Base-by-base conservation (phyloP, 75 land plant genomes). In the Isoetes taiwanensis region DNA sequence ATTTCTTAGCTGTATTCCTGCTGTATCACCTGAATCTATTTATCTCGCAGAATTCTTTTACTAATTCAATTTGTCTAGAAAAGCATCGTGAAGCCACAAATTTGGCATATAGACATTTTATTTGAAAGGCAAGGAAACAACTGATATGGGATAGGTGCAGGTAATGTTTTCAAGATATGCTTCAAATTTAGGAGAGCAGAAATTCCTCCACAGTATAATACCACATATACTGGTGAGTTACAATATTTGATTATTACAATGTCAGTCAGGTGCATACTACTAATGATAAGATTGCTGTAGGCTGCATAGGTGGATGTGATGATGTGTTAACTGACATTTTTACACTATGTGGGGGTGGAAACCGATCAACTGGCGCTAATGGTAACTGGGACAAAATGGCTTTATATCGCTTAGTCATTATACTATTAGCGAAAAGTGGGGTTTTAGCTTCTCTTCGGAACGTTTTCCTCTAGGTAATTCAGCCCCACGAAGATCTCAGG, bases 251-350 rank as follows among this genome's bases (percentile, higher is more conserved):
- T 28, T 53, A 56, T 24, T 30, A 23, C 19, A 57, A 25, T 57
- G 23, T 12, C 66, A 16, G 54, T 62, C 37, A 14, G 41, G 2
- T 1, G 16, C 32, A 62, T 62, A 24, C 12, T 59, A 38, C 28
- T 24, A 12, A 16, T 25, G 26, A 28, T 3, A 41, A 20, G 25
- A n/a, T 56, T 27, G 52, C 37, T 63, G 54, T 61, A 89, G 96
- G 97, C 58, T 91, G 97, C 35, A 65, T 91, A 43, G 90, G 85
- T 31, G 95, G 98, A 41, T 91, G 98, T 81, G 98, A 91, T 68
- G 66, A 65, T 26, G 64, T 57, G 38, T 74, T 91, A 14, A 75
- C 62, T 59, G 83, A 84, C 40, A 32, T 91, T 20, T 75, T 65
- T 20, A 84, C 86, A 46, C 83, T 84, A 8, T 91, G 94, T 78